These are phyloP conservation scores for Fibroporia radiculosa DNA, from an alignment of 768 basidiomycete species.

Conservation along the genomic window DNA sequence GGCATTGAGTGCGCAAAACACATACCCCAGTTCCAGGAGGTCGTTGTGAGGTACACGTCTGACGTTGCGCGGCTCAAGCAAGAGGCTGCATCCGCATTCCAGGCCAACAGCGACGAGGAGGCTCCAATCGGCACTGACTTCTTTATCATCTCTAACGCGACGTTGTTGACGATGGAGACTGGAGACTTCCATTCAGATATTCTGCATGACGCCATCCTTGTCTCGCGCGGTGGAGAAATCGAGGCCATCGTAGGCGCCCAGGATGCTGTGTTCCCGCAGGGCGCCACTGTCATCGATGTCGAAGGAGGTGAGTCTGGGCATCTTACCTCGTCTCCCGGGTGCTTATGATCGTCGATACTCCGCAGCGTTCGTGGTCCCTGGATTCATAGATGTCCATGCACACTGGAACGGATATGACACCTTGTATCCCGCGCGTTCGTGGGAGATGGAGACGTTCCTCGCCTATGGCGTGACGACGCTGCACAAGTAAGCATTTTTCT, in stretches of 20 bases:
- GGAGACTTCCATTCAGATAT: conserved; percentile 43
- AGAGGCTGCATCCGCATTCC: conserved; percentile 30
- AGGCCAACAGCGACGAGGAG: conserved; percentile 7
- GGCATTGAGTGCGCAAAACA: conserved; percentile 55
- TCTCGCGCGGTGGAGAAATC: conserved; percentile 52
- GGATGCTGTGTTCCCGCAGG: conserved; percentile 30
- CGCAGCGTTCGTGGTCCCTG: conserved; percentile 57
- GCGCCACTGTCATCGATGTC: conserved; percentile 40
- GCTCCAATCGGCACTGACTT: conserved; percentile 30
- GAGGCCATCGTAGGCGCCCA: conserved; percentile 19
- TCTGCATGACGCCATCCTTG: conserved; percentile 42
- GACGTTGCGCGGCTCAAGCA: conserved; percentile 52
- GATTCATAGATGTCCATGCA: conserved; percentile 72
- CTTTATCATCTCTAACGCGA: conserved; percentile 60
- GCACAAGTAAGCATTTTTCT: conserved; percentile 50
- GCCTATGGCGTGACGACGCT: conserved; percentile 71
- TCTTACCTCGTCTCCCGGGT: not conserved
- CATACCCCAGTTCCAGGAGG: conserved; percentile 49
- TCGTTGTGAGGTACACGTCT: conserved; percentile 51
- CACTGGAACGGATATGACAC: conserved; percentile 56
- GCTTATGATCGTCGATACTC: not conserved
- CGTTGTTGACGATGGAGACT: conserved; percentile 60
- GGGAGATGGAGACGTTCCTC: conserved; percentile 71
- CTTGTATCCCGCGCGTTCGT: conserved; percentile 54
- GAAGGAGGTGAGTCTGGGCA: conserved; percentile 40